Evolutionary conservation across 23 red algal genomes (phyloP).

Genomic region (Rhodosorus marinus): DNA sequence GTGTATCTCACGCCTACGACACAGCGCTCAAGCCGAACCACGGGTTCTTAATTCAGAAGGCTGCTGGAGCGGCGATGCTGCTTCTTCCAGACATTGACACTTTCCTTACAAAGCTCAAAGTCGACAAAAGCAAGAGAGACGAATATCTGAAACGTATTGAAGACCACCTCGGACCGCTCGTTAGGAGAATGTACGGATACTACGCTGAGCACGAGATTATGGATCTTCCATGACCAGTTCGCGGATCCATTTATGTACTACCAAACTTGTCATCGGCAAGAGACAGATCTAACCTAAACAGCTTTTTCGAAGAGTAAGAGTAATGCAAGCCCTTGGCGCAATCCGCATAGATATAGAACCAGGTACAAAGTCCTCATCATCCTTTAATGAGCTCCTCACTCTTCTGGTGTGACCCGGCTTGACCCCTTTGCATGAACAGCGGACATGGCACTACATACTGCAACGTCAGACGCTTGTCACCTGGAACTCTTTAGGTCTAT

Average conservation of each 20-base stretch:
- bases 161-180: conserved; percentile 29
- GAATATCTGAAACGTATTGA: conserved; percentile 32
- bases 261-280: no score
- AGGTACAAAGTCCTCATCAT: no score
- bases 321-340: no score
- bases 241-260: not conserved
- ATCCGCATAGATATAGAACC: no score
- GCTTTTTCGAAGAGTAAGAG: no score
- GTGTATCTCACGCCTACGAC: conserved; percentile 51
- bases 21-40: conserved; percentile 62
- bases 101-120: conserved; percentile 40
- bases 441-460: no score
- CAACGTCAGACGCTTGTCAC: no score
- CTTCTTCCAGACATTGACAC: conserved; percentile 61
- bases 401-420: no score
- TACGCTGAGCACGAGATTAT: conserved; percentile 43
- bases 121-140: conserved; percentile 19
- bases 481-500: no score
- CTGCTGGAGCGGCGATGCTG: conserved; percentile 47
- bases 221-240: conserved; percentile 16
- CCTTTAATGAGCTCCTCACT: no score
- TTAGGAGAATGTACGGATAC: conserved; percentile 40
- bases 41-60: conserved; percentile 41
- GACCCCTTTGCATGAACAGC: no score
- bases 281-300: no score